phyloP scores from a whole-genome alignment of 2,329 filamentous ascomycete species.

The Ophiostoma ulmi region DNA sequence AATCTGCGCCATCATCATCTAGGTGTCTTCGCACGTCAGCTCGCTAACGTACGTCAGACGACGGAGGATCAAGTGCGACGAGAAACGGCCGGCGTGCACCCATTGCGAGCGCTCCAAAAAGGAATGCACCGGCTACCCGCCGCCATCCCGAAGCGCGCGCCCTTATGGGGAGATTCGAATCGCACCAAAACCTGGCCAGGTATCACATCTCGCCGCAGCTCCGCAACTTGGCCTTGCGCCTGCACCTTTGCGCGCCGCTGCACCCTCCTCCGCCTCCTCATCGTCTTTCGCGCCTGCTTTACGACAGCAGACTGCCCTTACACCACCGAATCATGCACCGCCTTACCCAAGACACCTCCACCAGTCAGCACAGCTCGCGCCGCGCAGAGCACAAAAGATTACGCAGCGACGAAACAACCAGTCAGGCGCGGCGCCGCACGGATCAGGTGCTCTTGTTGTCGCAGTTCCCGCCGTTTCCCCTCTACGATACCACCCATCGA shows the following conservation, averaged over 20 bases:
- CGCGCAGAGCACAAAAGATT: constrained; percentile 25
- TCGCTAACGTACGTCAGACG: constrained; percentile 39
- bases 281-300: background rate
- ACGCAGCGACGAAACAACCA: constrained; percentile 28
- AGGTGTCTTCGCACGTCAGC: background rate
- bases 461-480: constrained; percentile 32
- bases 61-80: constrained; percentile 62
- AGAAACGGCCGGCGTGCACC: constrained; percentile 54
- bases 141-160: constrained; percentile 46
- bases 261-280: background rate
- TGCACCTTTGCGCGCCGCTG: background rate
- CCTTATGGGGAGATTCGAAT: constrained; percentile 46
- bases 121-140: constrained; percentile 57
- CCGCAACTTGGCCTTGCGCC: constrained; percentile 20
- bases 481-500: constrained; percentile 38
- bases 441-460: constrained; percentile 31
- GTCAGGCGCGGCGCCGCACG: constrained; percentile 30
- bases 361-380: background rate
- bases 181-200: constrained; percentile 42
- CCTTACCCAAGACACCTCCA: background rate
- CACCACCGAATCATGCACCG: background rate
- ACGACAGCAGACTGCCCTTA: background rate
- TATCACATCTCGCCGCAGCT: constrained; percentile 23
- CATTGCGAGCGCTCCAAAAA: constrained; percentile 57
- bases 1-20: background rate